phyloP scores from a whole-genome alignment of 1,139 yeast species.

The Candida mesenterica region DNA sequence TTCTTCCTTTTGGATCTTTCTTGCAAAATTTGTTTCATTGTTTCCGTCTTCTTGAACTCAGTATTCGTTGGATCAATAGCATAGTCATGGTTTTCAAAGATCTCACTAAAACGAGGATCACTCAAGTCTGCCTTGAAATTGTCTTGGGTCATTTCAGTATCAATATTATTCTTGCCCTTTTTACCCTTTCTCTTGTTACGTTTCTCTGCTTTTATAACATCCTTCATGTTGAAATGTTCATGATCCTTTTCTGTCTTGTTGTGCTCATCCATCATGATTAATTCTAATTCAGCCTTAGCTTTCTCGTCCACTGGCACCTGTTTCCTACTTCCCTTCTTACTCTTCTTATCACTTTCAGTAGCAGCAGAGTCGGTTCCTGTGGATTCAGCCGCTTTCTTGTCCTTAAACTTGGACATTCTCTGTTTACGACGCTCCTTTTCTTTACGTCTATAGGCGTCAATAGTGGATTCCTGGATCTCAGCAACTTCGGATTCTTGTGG shows the following conservation, averaged over 20 bases:
- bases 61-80: conserved; percentile 91
- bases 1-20: conserved; percentile 64
- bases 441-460: conserved; percentile 80
- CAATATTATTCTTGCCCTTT: conserved; percentile 41
- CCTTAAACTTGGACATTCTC: conserved; percentile 72
- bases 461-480: conserved; percentile 65
- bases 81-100: conserved; percentile 84
- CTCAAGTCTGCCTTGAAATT: conserved; percentile 64
- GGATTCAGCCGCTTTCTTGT: conserved; percentile 46
- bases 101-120: conserved; percentile 86
- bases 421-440: conserved; percentile 89
- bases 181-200: conserved; percentile 53
- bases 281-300: conserved; percentile 69
- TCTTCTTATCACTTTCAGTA: conserved; percentile 14
- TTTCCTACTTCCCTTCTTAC: conserved; percentile 18
- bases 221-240: conserved; percentile 78
- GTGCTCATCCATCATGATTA: conserved; percentile 71
- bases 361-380: conserved; percentile 27
- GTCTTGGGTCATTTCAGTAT: conserved; percentile 48
- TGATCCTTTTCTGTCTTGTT: conserved; percentile 41
- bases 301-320: conserved; percentile 32
- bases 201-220: conserved; percentile 71
- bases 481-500: conserved; percentile 22
- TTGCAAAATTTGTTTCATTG: conserved; percentile 77
- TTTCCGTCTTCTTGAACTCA: conserved; percentile 81